Base-by-base conservation (phyloP, 163 green algal species). In the Dunaliella salina region DNA sequence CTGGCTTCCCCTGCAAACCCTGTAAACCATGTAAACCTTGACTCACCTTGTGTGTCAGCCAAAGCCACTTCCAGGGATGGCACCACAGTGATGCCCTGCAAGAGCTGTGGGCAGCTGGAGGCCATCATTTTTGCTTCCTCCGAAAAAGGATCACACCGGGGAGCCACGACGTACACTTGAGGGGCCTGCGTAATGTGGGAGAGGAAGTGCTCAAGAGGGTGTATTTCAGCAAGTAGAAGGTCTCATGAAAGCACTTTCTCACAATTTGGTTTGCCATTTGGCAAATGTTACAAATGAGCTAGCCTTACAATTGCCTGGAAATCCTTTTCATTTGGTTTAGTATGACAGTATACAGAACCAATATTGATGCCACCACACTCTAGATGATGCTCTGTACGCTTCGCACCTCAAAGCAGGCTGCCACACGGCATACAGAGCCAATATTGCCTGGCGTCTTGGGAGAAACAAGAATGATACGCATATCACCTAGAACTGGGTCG, bases 381-480 rank as follows among this genome's bases (percentile, higher is more conserved):
- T 8, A 15, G 40, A 8, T 50, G 40, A 3, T 50, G 40, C 8
- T 8, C 3, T 50, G 40, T 50, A 50, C 40, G 8, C 8, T 50
- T 50, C 33, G 15, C 35, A 82, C 79, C 80, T 92, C 90, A 84
- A 92, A 92, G 78, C 91, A 91, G 11, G 88, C 90, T 45, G 80
- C 88, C 1, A 57, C 84, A 25, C 90, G 75, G 0, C 85, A 85
- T 1, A 88, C 90, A 25, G 90, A 88, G 15, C 90, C 90, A 26
- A 92, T 87, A 85, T 92, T 92, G 50, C 83, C 86, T 22, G 86
- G 84, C 26, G 87, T 87, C 50, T 92, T 92, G 13, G 90, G 90
- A 13, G 85, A 83, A 0, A 92, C 90, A 13, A 92, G 81, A 18
- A 92, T 83, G 0, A 92, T 83, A 3, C 89, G 80, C 0, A 88